These are phyloP conservation scores for Botrytis galanthina DNA, from an alignment of 2,329 filamentous ascomycete genomes.

Conservation along the genomic window DNA sequence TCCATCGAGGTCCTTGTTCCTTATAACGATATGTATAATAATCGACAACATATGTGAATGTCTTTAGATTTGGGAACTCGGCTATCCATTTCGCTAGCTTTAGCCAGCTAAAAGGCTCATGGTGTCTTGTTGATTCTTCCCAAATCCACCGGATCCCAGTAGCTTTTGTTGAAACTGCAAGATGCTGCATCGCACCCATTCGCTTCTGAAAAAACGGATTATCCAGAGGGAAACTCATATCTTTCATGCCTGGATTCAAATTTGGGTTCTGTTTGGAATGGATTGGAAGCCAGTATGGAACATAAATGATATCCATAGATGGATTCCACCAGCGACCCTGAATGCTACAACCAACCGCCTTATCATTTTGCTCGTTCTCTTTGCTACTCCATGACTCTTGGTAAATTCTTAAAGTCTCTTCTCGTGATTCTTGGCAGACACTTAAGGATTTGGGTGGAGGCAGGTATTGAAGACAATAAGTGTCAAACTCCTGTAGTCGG, in stretches of 20 bases:
- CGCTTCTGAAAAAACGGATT: not conserved
- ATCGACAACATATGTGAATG: not conserved
- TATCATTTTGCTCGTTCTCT: not conserved
- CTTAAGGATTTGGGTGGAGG: not conserved
- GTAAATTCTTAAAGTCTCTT: not conserved
- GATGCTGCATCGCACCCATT: not conserved
- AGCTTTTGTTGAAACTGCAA: not conserved
- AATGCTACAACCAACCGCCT: not conserved
- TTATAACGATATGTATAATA: constrained; percentile 5
- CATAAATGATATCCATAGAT: constrained; percentile 4
- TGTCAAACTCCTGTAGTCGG: fast-evolving
- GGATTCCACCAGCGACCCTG: not conserved
- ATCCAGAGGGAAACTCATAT: not conserved
- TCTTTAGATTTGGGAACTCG: not conserved
- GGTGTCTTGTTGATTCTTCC: not conserved
- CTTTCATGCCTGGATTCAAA: not conserved
- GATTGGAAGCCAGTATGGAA: constrained; percentile 1
- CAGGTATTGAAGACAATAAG: not conserved
- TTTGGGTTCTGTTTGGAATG: not conserved
- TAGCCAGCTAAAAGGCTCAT: not conserved
- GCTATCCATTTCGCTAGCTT: not conserved
- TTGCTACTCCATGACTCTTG: not conserved
- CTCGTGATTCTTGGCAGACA: constrained; percentile 3
- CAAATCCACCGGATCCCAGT: not conserved
- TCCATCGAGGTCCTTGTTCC: not conserved